Base-by-base conservation (phyloP, 495 filamentous ascomycete genomes). In the Acidiella bohemica region DNA sequence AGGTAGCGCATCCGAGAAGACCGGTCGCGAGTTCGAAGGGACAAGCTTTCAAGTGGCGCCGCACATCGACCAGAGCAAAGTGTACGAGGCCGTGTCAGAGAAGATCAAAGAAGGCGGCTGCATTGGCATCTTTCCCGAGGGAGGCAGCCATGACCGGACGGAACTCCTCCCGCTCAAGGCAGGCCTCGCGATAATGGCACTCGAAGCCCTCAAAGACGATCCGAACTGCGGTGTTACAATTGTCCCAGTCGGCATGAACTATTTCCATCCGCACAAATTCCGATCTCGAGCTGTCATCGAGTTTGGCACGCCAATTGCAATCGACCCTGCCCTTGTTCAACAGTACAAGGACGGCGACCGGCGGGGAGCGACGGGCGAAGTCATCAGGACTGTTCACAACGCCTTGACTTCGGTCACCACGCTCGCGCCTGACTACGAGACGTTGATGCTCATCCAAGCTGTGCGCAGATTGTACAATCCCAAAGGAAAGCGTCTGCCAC, bases 171-270 rank as follows among this genome's bases (percentile, higher is more conserved):
- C 92, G 5, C 65, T 99, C 35, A 99, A 99, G 73, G 92, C 90
- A 57, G 90, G 90, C 56, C 84, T 99, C 36, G 90, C 90, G 34
- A 81, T 99, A 46, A 99, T 99, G 87, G 90, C 90, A 17, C 72
- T 99, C 33, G 90, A 88, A 16, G 83, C 92, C 3, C 67, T 99
- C 21, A 82, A 82, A n/a, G 77, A 81, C 28, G 72, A 84, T 33
- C 90, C 87, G 3, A 70, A 92, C 47, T 94, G 81, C 55, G 86
- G 81, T n/a, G 57, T 99, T 47, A 92, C 84, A 59, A 96, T 99
- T 51, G 81, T 99, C n/a, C 92, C 92, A n/a, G 88, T 85, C 35
- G 92, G 92, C 44, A 96, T 96, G 90, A 99, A 99, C 55, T 99
- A 99, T 61, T 99, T 99, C 63, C 90, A 99, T 61, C 81, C 90